Conservation (phyloP, 257 asterid species). For the Solanum corneliomulleri region DNA sequence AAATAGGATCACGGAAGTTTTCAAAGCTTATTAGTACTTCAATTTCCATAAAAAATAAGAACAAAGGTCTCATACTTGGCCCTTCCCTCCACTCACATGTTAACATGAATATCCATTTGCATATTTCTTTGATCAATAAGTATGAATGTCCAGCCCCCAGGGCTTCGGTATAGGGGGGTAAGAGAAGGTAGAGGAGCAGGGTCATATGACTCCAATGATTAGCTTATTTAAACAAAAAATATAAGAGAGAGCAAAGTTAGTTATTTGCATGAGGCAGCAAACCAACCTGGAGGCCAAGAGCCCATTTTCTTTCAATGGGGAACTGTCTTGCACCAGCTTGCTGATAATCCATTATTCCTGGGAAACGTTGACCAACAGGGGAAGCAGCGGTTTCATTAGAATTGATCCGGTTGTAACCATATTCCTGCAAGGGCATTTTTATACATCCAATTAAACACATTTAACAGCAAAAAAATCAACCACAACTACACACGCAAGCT, state of each 20-base stretch:
- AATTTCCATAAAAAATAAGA: neutral
- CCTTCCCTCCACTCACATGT: neutral
- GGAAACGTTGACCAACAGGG: constrained; percentile 45
- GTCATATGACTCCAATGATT: neutral
- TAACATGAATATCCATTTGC: neutral
- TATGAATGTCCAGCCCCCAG: neutral
- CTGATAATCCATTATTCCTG: constrained; percentile 49
- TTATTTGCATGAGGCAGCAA: neutral
- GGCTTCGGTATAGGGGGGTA: neutral
- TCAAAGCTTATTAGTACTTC: neutral
- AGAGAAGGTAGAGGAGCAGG: neutral
- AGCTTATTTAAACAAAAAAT: neutral
- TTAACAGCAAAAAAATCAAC: neutral
- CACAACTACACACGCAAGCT: neutral
- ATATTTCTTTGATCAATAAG: neutral
- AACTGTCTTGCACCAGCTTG: constrained; percentile 57
- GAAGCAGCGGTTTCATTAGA: constrained; percentile 41
- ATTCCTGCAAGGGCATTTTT: constrained; percentile 25
- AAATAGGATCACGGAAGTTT: neutral
- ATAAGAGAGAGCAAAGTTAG: neutral
- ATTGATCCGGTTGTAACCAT: constrained; percentile 27
- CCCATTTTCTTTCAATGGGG: constrained; percentile 72
- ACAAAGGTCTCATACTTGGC: neutral
- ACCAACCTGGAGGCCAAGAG: constrained; percentile 94
- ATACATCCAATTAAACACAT: neutral